Percentiles rank a stretch among this genome's conserved stretches.
These are phyloP conservation scores for Cucurbita pepo DNA, from an alignment of 306 rosid genomes.

Conservation along the genomic window DNA sequence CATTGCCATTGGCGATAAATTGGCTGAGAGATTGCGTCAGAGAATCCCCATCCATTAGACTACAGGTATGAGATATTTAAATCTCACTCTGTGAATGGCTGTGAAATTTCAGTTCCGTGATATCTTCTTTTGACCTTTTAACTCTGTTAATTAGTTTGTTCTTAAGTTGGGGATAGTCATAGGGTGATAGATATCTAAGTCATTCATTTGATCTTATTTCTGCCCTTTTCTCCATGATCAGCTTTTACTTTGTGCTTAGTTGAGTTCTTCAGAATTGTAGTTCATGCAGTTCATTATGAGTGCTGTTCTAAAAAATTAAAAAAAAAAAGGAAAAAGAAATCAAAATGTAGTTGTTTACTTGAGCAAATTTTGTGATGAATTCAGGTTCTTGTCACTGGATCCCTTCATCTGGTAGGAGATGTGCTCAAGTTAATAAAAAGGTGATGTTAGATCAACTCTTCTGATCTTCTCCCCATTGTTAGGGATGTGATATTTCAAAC, in stretches of 20 bases:
- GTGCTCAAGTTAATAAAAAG: slow-evolving; percentile 29
- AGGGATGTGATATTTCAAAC: background rate
- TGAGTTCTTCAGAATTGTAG: background rate
- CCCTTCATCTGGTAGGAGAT: slow-evolving; percentile 57
- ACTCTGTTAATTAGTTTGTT: background rate
- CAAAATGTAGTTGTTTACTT: background rate
- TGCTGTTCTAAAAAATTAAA: background rate
- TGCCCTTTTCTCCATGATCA: background rate
- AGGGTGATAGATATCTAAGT: background rate
- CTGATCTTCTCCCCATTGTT: background rate
- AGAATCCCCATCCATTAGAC: slow-evolving; percentile 41
- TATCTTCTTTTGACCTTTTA: background rate
- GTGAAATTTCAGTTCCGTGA: background rate
- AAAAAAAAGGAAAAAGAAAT: background rate
- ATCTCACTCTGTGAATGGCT: background rate
- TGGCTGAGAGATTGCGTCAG: slow-evolving; percentile 57
- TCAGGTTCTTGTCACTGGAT: slow-evolving; percentile 77
- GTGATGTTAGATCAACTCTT: slow-evolving; percentile 5
- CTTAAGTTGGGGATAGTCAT: background rate
- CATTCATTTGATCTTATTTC: background rate
- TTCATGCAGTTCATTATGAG: background rate
- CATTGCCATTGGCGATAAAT: slow-evolving; percentile 52
- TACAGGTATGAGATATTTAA: slow-evolving; percentile 24
- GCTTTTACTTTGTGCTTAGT: background rate
- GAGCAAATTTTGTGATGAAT: background rate